These are phyloP conservation scores for Naematelia aurantialba DNA, from an alignment of 768 basidiomycete species.

Conservation along the genomic window DNA sequence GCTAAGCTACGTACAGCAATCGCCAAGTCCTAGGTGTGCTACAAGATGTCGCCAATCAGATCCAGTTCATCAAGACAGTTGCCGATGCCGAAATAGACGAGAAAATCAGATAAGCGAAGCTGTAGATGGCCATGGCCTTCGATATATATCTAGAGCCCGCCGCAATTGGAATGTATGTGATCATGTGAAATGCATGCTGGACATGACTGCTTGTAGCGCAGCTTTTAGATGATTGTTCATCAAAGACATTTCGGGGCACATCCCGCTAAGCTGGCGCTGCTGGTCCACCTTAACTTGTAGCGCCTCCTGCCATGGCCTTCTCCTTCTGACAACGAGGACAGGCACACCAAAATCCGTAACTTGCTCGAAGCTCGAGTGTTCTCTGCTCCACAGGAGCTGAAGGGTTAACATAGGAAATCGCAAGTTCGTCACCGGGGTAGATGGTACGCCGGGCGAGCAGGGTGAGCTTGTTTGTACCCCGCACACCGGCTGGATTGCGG, in stretches of 20 bases:
- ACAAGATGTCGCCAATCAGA: conserved; percentile 79
- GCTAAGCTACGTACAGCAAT: conserved; percentile 54
- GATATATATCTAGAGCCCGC: no score
- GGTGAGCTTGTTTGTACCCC: conserved; percentile 58
- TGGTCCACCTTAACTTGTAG: not conserved
- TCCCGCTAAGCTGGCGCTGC: no score
- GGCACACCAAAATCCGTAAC: conserved; percentile 55
- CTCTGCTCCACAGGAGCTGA: conserved; percentile 29
- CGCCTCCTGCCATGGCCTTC: conserved; percentile 3
- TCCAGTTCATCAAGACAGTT: conserved; percentile 73
- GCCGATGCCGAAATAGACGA: conserved; percentile 62
- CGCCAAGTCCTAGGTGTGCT: conserved; percentile 76
- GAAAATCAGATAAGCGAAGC: conserved; percentile 20
- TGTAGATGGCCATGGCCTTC: no score
- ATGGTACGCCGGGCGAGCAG: conserved; percentile 67
- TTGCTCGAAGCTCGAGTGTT: conserved; percentile 44
- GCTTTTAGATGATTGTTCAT: no score
- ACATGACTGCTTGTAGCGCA: not conserved
- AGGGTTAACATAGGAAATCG: conserved; percentile 73
- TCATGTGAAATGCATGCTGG: no score
- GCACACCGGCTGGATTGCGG: conserved; percentile 61
- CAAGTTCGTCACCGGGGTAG: conserved; percentile 66
- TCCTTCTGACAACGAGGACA: conserved; percentile 70
- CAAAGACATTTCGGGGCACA: no score
- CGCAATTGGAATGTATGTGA: no score